Percentiles rank a stretch among this genome's conserved stretches.
Conservation (phyloP, 441 rosid genomes). For the Pelargonium citronellum region DNA sequence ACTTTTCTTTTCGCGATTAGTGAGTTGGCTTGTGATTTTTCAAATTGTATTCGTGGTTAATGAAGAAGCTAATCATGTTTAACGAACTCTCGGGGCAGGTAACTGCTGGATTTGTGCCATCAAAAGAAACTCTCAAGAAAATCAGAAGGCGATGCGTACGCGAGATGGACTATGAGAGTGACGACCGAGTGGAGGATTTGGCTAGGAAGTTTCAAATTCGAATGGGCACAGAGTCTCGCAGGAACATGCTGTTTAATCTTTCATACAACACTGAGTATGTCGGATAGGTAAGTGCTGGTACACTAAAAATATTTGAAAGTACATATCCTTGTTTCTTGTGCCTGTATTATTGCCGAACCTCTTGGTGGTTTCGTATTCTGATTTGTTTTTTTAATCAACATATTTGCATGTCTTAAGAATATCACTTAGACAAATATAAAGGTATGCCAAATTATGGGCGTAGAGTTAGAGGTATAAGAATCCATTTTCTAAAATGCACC, state of each 20-base stretch:
- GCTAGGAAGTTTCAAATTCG: conserved; percentile 53
- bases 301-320: background rate
- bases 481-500: too few relatives aligned
- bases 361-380: background rate
- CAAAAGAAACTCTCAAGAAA: conserved; percentile 73
- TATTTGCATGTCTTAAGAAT: too few relatives aligned
- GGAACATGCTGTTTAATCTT: conserved; percentile 63
- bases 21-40: conserved; percentile 13
- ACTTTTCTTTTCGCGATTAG: conserved; percentile 7
- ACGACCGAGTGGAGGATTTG: conserved; percentile 48
- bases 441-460: too few relatives aligned
- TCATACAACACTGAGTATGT: conserved; percentile 54
- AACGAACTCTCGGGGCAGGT: conserved; percentile 40
- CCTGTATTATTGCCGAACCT: background rate
- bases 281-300: conserved; percentile 29
- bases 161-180: conserved; percentile 64
- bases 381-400: background rate
- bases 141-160: conserved; percentile 72
- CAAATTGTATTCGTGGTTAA: background rate
- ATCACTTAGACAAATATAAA: too few relatives aligned
- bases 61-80: conserved; percentile 18
- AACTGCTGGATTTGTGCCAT: conserved; percentile 65
- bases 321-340: background rate
- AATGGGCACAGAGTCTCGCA: conserved; percentile 65
- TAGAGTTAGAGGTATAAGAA: too few relatives aligned